Evolutionary conservation across 1,284 basidiomycete genomes (phyloP), one percentile per base, ranked within the genome.

Genomic region (Pulveroboletus sp.): DNA sequence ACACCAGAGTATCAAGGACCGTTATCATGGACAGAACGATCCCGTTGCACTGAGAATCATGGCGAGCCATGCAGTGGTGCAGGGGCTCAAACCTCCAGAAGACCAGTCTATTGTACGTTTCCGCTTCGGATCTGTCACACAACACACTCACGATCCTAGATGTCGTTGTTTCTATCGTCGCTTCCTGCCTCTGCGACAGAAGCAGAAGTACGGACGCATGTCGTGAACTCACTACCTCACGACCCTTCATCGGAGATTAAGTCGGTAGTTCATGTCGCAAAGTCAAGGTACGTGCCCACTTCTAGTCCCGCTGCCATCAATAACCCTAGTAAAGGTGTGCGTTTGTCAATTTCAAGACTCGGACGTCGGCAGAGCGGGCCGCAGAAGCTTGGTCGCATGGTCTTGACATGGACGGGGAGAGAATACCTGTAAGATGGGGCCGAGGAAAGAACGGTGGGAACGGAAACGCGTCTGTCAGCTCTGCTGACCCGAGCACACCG

Each of bases 1-100:
- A n/a, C 88, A 93, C 68, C 94, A 98, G 76, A 96, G 92, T 67
- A 88, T 98, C 52, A 86, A 91, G 69, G 95, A 98, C 75, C 81
- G 95, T 56, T 98, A 94, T 73, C 88, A 97, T 72, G 96, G 95
- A 10, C 79, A 79, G 26, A 92, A 92, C 64, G 94, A 98, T 67
- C 92, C 94, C 8, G 94, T 97, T 1, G 96, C 95, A 6, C 84
- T 83, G 57, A 95, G 94, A 74, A 95, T 98, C 43, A 71, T 98
- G 69, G 74, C 81, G 4, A 79, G 76, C 20, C 82, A 92, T 72
- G 92, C 94, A 0, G 84, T 88, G 46, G 79, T 73, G 18, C 85
- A 91, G 69, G 96, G 95, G 1, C 78, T 99, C 42, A 86, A 89
- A 53, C 89, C 95, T 35, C 97, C 97, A 39, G 92, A 94, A 64